phyloP scores from a whole-genome alignment of 2,329 filamentous ascomycete species.

The Lachnellula suecica region DNA sequence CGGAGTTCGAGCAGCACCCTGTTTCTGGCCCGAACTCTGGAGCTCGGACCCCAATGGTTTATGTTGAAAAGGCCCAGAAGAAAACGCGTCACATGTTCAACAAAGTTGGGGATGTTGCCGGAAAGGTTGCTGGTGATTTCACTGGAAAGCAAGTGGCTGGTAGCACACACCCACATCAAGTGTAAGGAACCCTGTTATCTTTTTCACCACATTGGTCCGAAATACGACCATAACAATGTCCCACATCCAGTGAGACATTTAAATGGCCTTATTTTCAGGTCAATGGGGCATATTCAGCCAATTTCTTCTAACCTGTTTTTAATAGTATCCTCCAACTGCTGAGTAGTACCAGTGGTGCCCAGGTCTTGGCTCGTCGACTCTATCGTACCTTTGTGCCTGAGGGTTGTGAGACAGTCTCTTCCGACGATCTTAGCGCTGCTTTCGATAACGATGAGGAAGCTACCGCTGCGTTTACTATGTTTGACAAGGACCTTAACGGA shows the following conservation, averaged over 20 bases:
- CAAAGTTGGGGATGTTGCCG: slow-evolving; percentile 83
- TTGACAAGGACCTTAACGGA: slow-evolving; percentile 94
- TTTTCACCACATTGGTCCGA: neutral
- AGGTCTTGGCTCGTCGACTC: slow-evolving; percentile 81
- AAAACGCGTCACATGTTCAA: slow-evolving; percentile 74
- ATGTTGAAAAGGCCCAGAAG: slow-evolving; percentile 67
- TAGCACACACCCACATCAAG: slow-evolving; percentile 79
- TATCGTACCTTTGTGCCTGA: slow-evolving; percentile 82
- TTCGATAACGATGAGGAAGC: slow-evolving; percentile 85
- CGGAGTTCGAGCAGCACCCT: slow-evolving; percentile 60
- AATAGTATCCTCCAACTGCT: slow-evolving; percentile 72
- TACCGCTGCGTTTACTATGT: slow-evolving; percentile 85
- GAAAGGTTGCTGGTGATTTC: slow-evolving; percentile 86
- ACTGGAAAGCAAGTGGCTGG: slow-evolving; percentile 70
- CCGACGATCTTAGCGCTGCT: slow-evolving; percentile 75
- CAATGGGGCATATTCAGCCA: too few species aligned
- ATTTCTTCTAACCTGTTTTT: slow-evolving; percentile 21
- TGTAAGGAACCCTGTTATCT: slow-evolving; percentile 38
- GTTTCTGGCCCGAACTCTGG: slow-evolving; percentile 41
- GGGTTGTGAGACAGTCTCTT: slow-evolving; percentile 71
- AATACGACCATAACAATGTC: too few species aligned
- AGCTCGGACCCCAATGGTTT: slow-evolving; percentile 66
- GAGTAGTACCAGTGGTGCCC: slow-evolving; percentile 68
- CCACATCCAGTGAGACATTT: too few species aligned
- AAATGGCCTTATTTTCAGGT: too few species aligned